These are phyloP conservation scores for Raffaelea deltoideospora DNA, from an alignment of 2,329 filamentous ascomycete genomes.

Conservation along the genomic window DNA sequence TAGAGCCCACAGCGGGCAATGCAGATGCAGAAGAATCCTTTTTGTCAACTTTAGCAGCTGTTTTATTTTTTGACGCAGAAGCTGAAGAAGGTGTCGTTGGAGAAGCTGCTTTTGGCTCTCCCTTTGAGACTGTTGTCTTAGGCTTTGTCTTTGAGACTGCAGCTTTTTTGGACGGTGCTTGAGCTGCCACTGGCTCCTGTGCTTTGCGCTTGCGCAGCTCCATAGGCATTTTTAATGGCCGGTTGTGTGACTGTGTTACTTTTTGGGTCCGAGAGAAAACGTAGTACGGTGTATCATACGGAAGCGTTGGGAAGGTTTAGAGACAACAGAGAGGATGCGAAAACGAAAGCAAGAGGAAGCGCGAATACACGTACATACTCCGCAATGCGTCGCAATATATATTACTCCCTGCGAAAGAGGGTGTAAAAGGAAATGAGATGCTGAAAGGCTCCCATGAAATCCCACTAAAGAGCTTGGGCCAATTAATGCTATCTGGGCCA, in stretches of 20 bases:
- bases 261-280: too few relatives aligned
- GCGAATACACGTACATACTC: too few relatives aligned
- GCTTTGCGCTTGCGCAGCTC: conserved; percentile 49
- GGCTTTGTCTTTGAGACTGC: conserved; percentile 12
- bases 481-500: too few relatives aligned
- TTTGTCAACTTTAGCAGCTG: conserved; percentile 7
- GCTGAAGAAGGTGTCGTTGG: conserved; percentile 9
- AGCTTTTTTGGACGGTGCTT: conserved; percentile 31
- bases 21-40: conserved; percentile 18
- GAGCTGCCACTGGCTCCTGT: conserved; percentile 28
- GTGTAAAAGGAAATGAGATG: not conserved
- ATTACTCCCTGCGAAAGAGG: not conserved
- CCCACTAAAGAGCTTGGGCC: conserved; percentile 1
- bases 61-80: conserved; percentile 7
- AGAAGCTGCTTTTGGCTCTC: conserved; percentile 11
- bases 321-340: not conserved
- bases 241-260: too few relatives aligned
- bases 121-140: conserved; percentile 10
- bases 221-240: too few relatives aligned
- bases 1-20: conserved; percentile 31
- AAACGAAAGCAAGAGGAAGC: not conserved
- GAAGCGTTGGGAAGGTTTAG: not conserved
- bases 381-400: too few relatives aligned
- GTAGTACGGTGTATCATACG: too few relatives aligned
- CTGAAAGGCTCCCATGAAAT: not conserved